Base-by-base conservation (phyloP, 163 green algal species). In the Chlorella variabilis region DNA sequence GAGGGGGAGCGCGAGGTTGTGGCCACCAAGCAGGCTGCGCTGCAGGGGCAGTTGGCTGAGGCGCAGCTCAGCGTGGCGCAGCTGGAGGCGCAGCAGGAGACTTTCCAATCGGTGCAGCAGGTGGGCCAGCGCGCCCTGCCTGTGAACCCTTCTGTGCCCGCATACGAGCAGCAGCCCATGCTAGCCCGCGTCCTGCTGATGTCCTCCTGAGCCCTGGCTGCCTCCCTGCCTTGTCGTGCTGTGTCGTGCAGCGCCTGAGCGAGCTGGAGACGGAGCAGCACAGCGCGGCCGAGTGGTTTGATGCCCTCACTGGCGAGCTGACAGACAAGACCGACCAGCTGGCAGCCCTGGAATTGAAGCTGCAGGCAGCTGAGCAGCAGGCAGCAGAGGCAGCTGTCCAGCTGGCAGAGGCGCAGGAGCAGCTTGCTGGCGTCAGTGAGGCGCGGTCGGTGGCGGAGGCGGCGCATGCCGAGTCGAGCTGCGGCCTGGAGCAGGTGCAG, bases 191-290 rank as follows among this genome's bases (percentile, higher is more conserved):
- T 38, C 20, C 27, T 38, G 18, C 7, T 36, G n/a, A 67, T 6
- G 59, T 21, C 45, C 45, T 54, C 45, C 15, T 54, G 45, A 23
- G 45, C 45, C 45, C 45, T 54, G 45, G 11, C 45, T 54, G 45
- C 45, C 15, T 54, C 11, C 45, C 45, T 63, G 54, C 18, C 23
- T 9, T 29, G 54, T 15, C 54, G 23, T 29, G 54, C 54, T 63
- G 54, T 63, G 18, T 11, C 23, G 18, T 70, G 62, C 71, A 69
- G 61, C 59, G 66, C 8, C n/a, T 86, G 63, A 76, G 48, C 61
- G 63, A 68, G 63, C 71, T 86, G 45, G 82, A 86, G 49, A 74
- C 49, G 2, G 82, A 86, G 73, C 82, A 77, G 21, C 63, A 80
- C 39, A 75, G 18, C 62, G 49, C 49, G 18, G 45, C 36, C 15